A percentile compares a stretch with the other conserved stretches of the same genome.
phyloP scores from a whole-genome alignment of 148 eudicot species.

The Hydrangea macrophylla region DNA sequence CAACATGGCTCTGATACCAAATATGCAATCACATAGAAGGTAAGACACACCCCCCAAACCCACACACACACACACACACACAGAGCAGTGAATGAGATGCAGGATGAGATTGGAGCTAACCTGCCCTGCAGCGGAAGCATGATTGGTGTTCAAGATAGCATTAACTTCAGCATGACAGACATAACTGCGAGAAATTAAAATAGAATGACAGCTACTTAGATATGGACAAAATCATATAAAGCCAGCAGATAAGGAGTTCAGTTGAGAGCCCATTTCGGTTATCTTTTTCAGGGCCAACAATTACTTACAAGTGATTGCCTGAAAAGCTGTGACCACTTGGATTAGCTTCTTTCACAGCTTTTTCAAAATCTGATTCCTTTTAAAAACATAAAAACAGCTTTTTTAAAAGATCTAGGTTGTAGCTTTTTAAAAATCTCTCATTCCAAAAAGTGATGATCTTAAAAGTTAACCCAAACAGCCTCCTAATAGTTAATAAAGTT shows the following conservation, averaged over 20 bases:
- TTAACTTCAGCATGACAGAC: slow-evolving; percentile 98
- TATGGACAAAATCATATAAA: background rate
- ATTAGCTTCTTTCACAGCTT: no score
- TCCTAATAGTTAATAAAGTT: background rate
- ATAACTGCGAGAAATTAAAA: slow-evolving; percentile 44
- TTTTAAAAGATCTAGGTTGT: no score
- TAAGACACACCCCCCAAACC: background rate
- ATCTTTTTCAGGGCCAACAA: no score
- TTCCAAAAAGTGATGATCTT: no score
- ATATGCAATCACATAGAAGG: background rate
- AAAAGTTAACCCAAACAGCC: no score
- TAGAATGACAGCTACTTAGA: background rate
- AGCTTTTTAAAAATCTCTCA: no score
- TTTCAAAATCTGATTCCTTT: no score
- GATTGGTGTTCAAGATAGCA: slow-evolving; percentile 88
- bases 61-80: background rate
- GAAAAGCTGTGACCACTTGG: no score
- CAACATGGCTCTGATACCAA: no score
- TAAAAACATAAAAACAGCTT: no score
- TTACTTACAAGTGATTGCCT: no score
- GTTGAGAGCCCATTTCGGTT: background rate
- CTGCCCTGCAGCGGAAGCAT: slow-evolving; percentile 96
- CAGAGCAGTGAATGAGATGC: background rate
- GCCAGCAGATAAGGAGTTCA: background rate
- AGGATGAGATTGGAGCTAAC: slow-evolving; percentile 30